Evolutionary conservation across 108 stramenopile species (phyloP).

Genomic region (Skeletonema costatum): DNA sequence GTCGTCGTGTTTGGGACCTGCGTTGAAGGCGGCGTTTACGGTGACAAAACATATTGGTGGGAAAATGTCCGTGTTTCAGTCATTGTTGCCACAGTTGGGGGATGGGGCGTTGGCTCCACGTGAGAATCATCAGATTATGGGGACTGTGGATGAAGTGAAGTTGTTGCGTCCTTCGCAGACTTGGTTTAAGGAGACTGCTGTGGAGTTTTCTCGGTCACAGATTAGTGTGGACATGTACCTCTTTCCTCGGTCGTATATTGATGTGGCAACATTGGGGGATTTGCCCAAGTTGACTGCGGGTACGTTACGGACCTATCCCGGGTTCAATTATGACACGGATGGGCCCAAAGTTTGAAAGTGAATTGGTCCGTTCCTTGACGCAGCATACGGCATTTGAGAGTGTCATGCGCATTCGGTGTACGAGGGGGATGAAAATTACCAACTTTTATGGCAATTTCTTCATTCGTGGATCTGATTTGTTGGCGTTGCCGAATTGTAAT

Average conservation of each 20-base stretch:
- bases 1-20: conserved; percentile 88
- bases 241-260: conserved; percentile 90
- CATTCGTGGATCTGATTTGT: conserved; percentile 95
- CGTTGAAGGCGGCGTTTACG: conserved; percentile 93
- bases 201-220: conserved; percentile 95
- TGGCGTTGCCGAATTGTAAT: conserved; percentile 96
- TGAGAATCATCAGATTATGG: conserved; percentile 92
- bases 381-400: conserved; percentile 94
- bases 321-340: conserved; percentile 77
- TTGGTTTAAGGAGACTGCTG: conserved; percentile 95
- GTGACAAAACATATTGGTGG: conserved; percentile 97
- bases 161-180: conserved; percentile 79
- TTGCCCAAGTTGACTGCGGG: conserved; percentile 92
- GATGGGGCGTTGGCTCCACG: conserved; percentile 89
- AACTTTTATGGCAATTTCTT: conserved; percentile 98
- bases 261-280: conserved; percentile 88
- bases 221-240: conserved; percentile 97
- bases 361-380: conserved; percentile 79
- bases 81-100: conserved; percentile 89
- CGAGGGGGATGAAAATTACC: conserved; percentile 92
- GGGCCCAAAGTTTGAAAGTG: conserved; percentile 82
- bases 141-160: conserved; percentile 91
- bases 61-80: conserved; percentile 95
- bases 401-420: conserved; percentile 96
- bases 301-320: conserved; percentile 89